A percentile compares a stretch with the other conserved stretches of the same genome.
Conservation (phyloP, 2,329 filamentous ascomycete species). For the Fusarium torreyae region DNA sequence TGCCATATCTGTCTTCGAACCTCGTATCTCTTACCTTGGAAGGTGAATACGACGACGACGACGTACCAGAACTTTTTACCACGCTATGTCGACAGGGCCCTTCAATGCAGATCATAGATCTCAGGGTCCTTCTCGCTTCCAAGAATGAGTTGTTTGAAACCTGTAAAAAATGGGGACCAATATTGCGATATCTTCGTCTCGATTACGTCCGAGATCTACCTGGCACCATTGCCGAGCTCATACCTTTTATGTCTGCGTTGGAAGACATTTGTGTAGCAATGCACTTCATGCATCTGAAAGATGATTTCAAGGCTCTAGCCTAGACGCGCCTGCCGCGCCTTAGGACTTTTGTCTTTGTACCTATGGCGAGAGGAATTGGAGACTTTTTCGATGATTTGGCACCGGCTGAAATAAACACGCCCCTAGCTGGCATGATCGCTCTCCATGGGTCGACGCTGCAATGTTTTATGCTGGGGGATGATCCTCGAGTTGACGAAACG, state of each 20-base stretch:
- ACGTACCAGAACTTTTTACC: not conserved
- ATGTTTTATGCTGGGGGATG: not conserved
- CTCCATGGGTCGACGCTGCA: constrained; percentile 10
- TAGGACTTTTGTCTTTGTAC: not conserved
- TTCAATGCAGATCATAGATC: constrained; percentile 5
- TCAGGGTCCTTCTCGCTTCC: not conserved
- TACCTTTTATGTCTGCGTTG: constrained; percentile 10
- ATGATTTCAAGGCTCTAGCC: constrained; percentile 4
- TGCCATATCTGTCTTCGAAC: not conserved
- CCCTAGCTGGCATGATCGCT: not conserved
- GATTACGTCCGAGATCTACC: not conserved
- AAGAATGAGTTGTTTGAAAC: not conserved
- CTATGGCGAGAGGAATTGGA: not conserved
- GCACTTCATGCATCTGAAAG: not conserved
- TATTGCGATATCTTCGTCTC: constrained; percentile 19
- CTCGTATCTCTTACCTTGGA: constrained; percentile 6
- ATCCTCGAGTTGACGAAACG: not conserved
- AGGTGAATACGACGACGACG: not conserved
- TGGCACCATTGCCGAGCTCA: not conserved
- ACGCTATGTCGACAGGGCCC: not conserved
- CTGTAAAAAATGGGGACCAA: constrained; percentile 21
- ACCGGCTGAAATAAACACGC: not conserved
- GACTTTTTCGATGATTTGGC: not conserved
- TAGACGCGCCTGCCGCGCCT: not conserved
- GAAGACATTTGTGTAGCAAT: not conserved